A percentile compares a stretch with the other conserved stretches of the same genome.
phyloP scores from a whole-genome alignment of 78 protist genomes.

The Monosiga brevicollis region DNA sequence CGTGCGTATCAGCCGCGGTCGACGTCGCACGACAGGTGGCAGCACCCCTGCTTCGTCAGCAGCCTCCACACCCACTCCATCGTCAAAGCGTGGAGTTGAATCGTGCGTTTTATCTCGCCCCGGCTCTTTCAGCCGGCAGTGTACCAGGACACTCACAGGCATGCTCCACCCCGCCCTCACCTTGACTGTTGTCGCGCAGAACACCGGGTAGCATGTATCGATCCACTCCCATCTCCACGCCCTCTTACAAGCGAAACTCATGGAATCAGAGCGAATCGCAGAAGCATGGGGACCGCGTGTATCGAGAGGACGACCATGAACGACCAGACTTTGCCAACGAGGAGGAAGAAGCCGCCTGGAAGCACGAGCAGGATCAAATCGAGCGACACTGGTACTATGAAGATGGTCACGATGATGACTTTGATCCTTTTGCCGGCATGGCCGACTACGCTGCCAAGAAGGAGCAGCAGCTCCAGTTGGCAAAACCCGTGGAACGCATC shows the following conservation, averaged over 20 bases:
- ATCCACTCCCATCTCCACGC: neutral
- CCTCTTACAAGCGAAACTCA: neutral
- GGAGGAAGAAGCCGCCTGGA: slow-evolving; percentile 1
- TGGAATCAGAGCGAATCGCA: neutral
- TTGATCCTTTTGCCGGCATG: slow-evolving; percentile 9
- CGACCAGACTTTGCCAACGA: slow-evolving; percentile 8
- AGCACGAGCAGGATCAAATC: slow-evolving; percentile 17
- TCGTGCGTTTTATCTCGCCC: too few species aligned
- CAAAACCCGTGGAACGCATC: neutral
- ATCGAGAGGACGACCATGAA: neutral
- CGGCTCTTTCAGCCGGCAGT: too few species aligned
- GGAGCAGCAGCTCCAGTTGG: neutral
- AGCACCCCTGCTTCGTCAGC: too few species aligned
- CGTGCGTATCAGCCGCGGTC: too few species aligned
- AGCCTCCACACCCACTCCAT: too few species aligned
- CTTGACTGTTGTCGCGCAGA: too few species aligned
- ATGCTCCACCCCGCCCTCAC: too few species aligned
- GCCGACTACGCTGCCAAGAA: neutral
- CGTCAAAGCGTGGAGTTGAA: too few species aligned
- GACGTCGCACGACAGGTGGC: too few species aligned
- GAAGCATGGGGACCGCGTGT: neutral
- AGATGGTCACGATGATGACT: neutral
- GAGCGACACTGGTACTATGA: slow-evolving; percentile 24
- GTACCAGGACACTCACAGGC: too few species aligned
- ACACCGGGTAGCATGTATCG: neutral